A percentile compares a stretch with the other conserved stretches of the same genome.
phyloP scores from a whole-genome alignment of 768 basidiomycete genomes.

The Trametes sanguinea region DNA sequence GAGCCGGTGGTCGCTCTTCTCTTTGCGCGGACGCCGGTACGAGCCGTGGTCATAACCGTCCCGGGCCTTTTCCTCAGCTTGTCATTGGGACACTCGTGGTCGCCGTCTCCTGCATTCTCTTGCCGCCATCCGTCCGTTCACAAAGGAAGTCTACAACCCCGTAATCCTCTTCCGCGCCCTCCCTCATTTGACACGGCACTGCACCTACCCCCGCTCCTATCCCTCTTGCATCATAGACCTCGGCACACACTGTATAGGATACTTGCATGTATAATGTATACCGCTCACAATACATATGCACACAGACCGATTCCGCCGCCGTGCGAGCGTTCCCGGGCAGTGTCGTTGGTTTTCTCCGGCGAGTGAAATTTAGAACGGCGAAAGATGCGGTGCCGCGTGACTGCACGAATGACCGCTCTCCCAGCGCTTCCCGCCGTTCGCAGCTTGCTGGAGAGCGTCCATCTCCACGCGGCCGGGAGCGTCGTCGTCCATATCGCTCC shows the following conservation, averaged over 20 bases:
- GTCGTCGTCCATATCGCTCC: constrained; percentile 7
- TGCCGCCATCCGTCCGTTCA: not conserved
- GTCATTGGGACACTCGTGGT: not conserved
- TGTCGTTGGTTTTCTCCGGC: not conserved
- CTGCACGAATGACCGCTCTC: constrained; percentile 8
- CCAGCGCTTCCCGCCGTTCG: constrained; percentile 3
- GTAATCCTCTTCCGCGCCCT: not conserved
- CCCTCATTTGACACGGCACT: not conserved
- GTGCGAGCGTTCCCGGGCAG: not conserved
- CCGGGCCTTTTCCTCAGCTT: not conserved
- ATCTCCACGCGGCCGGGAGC: constrained; percentile 21
- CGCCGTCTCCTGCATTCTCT: not conserved
- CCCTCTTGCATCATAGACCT: constrained; percentile 7
- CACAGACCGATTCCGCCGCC: not conserved
- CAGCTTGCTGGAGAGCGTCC: constrained; percentile 4
- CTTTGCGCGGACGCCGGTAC: constrained; percentile 20
- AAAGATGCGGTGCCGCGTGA: constrained; percentile 15
- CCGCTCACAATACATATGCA: not conserved
- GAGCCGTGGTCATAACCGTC: constrained; percentile 13
- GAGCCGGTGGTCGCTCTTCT: constrained; percentile 24
- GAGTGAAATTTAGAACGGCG: constrained; percentile 8
- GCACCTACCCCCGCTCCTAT: not conserved
- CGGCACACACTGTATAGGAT: constrained; percentile 14
- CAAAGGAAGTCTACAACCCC: too few species aligned
- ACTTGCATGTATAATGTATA: constrained; percentile 21